Base-by-base conservation (phyloP, 2,329 filamentous ascomycete species). In the Sporothrix schenckii region DNA sequence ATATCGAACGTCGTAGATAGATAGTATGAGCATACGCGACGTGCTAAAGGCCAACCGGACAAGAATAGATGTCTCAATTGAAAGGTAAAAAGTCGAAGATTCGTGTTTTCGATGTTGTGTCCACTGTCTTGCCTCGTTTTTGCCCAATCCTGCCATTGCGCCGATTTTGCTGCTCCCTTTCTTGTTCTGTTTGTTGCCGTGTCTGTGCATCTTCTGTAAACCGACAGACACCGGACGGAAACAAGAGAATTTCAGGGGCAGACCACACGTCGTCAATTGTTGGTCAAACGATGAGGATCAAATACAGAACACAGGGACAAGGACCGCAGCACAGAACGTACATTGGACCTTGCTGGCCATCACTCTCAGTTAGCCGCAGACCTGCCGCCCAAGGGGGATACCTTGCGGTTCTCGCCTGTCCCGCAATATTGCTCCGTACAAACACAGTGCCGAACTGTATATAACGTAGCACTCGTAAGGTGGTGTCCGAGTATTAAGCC, bases 361-460 rank as follows among this genome's bases (percentile, higher is more conserved):
- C 39, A 63, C 24, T 47, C 21, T 27, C 39, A 21, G 63, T 49
- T 53, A 52, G 63, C 49, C 30, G 49, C 49, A 53, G 49, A 27
- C 63, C 30, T 65, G 24, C 60, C 41, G 60, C 60, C 21, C 41
- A 47, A 27, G 21, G 13, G 60, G 41, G 13, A 41, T 21, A 49
- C 21, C 60, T 49, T 63, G 60, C 60, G n/a, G 56, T 61, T 66
- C 30, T 24, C 41, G 34, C 5, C 60, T 30, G 39, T 47, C 24
- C 24, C 44, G 21, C 61, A 11, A 52, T 67, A 27, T 67, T 67
- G 49, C 34, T 54, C 50, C 50, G 49, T 54, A 44, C 65, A 54
- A 67, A 67, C n/a, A 67, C 30, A 44, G 50, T 66, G 49, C 30
- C 63, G 5, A 24, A 53, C 47, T 34, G 47, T 65, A 50, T 65